A percentile compares a stretch with the other conserved stretches of the same genome.
These are phyloP conservation scores for Stachybotrys chartarum DNA, from an alignment of 2,329 filamentous ascomycete species.

Conservation along the genomic window DNA sequence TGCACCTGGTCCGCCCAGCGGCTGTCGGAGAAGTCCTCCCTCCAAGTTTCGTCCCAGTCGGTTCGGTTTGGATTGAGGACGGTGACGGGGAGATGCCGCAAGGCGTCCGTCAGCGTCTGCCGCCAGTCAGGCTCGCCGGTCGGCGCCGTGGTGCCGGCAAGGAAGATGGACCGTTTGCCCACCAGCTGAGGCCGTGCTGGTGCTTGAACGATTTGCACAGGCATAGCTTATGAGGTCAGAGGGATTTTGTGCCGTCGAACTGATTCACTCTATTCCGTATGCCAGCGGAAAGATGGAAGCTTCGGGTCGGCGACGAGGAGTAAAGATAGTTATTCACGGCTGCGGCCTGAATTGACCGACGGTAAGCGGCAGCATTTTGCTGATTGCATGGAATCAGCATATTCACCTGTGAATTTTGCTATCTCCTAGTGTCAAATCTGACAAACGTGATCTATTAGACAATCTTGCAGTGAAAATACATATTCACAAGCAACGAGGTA, in stretches of 20 bases:
- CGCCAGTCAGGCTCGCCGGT: conserved; percentile 43
- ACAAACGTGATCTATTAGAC: not conserved
- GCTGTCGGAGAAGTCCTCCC: conserved; percentile 36
- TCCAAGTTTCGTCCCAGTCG: conserved; percentile 49
- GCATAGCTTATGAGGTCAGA: not conserved
- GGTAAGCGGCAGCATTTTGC: not conserved
- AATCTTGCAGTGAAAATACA: no score
- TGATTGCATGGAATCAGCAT: not conserved
- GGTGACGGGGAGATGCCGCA: conserved; percentile 40
- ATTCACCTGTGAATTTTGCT: not conserved
- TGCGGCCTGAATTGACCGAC: not conserved
- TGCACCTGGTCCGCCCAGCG: conserved; percentile 46
- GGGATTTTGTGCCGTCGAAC: not conserved
- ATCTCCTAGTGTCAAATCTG: not conserved
- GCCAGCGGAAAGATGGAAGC: not conserved
- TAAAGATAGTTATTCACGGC: not conserved
- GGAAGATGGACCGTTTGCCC: conserved; percentile 37
- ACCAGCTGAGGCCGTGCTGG: conserved; percentile 10
- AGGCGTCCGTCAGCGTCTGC: conserved; percentile 26
- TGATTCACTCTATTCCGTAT: not conserved
- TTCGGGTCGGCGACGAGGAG: not conserved
- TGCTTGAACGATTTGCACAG: conserved; percentile 21
- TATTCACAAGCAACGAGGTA: no score
- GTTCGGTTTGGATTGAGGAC: conserved; percentile 49
- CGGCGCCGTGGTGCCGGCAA: conserved; percentile 49